Evolutionary conservation across 2,329 filamentous ascomycete species (phyloP), one percentile per base, ranked within the genome.

Genomic region (Escovopsis sp.): DNA sequence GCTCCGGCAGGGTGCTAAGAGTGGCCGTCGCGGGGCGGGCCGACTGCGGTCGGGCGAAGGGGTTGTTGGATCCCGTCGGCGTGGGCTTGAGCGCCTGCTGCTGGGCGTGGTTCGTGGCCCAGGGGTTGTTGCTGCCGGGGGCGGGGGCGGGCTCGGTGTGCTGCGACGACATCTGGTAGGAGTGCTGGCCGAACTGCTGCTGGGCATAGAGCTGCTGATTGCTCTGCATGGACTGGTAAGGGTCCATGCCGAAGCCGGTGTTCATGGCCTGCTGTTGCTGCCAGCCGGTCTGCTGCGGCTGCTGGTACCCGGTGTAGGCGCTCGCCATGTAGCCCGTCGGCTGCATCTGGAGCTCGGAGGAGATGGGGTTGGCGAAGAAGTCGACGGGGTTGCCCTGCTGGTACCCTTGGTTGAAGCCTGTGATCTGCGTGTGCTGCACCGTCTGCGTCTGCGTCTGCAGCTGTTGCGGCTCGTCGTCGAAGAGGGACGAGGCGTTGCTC

Each of bases 331-430:
- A 81, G n/a, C 84, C 85, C 1, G 85, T 92, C 3, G 75, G 79
- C 55, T 94, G 86, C 31, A 73, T 70, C 55, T 87, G 77, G 45
- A 79, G 69, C 54, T 83, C 79, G 36, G 54, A 77, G 39, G 88
- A 83, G 49, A 96, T 79, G 11, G 87, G 85, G 56, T 98, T 98
- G 39, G 88, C 90, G 48, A 92, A 90, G 75, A 92, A 96, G 59
- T 98, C 90, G 14, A 98, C 90, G 11, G 85, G 84, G 38, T 81
- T 81, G 53, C 94, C 88, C 60, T 98, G 90, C 62, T 96, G 87
- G 52, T 98, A 98, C 32, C 88, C 88, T 61, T 94, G 87, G 58
- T 94, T 96, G 63, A 85, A 86, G 26, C 86, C 88, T 12, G 87
- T 96, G 28, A 73, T 75, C 58, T 87, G 84, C 27, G 87, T 96